Base-by-base conservation (phyloP, 1,139 yeast species). In the Magnusiomyces suaveolens region DNA sequence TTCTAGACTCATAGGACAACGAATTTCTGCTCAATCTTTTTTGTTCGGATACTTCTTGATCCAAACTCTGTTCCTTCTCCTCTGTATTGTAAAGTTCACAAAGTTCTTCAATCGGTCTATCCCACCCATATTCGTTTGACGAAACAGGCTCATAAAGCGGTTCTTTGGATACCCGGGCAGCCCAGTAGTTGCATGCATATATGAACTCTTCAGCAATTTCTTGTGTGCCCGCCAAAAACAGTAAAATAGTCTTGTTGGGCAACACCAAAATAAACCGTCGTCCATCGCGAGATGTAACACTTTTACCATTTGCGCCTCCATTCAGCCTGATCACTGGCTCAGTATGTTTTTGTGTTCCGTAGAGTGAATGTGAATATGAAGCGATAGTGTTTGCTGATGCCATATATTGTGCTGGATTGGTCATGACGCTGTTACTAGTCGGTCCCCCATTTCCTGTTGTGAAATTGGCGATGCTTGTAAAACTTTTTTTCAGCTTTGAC, bases 161-260 rank as follows among this genome's bases (percentile, higher is more conserved):
- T 33, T 86, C 83, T 18, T 89, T 84, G 16, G 95, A 84, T 41
- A 84, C 80, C 60, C 92, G 77, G 1, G 94, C 85, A 1, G 95
- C 88, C 96, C 96, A 88, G 67, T 87, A 88, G 69, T 88, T 88
- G 69, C 95, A 83, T 1, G 92, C 79, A 61, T 84, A 80, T 38
- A 86, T 80, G 66, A 81, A 87, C 64, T 82, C 87, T 51, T 75
- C 72, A 0, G 96, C 94, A 59, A 81, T 78, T 60, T 82, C 86
- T 48, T 72, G 68, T 18, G 88, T 82, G 21, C 88, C 87, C 0
- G 95, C 75, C 46, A 66, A 60, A 59, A 71, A 69, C 4, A 66
- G 59, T 10, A 70, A 61, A 12, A 68, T 64, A 1, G 67, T 60
- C 1, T 67, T 69, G 21, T 62, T 65, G 1, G 76, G 73, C 51